A percentile compares a stretch with the other conserved stretches of the same genome.
These are phyloP conservation scores for Rhododendron vialii DNA, from an alignment of 148 eudicot species.

Conservation along the genomic window DNA sequence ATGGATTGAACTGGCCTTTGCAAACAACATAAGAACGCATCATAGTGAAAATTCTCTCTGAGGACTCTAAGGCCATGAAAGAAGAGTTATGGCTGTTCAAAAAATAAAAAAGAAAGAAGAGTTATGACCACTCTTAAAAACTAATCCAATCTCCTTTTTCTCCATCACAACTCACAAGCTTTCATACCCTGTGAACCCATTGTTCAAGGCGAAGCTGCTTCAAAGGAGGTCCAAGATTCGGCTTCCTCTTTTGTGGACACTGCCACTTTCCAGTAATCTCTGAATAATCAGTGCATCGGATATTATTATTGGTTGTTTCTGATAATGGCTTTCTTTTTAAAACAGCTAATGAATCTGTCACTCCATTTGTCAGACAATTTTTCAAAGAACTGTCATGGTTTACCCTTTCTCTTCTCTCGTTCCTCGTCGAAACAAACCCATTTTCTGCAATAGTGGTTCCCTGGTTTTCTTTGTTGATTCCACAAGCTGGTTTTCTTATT, in stretches of 20 bases:
- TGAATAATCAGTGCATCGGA: slow-evolving; percentile 10
- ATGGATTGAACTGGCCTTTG: not conserved
- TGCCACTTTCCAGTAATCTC: slow-evolving; percentile 77
- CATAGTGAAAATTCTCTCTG: not conserved
- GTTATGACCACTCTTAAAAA: not conserved
- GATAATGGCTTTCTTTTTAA: slow-evolving; percentile 38
- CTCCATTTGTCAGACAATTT: slow-evolving; percentile 4
- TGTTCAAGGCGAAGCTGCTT: slow-evolving; percentile 88
- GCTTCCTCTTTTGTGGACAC: slow-evolving; percentile 71
- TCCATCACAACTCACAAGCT: not conserved
- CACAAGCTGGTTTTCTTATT: slow-evolving; percentile 5
- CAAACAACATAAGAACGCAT: not conserved
- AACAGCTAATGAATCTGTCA: slow-evolving; percentile 8
- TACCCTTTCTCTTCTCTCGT: slow-evolving; percentile 16
- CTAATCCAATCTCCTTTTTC: not conserved
- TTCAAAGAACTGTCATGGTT: slow-evolving; percentile 20
- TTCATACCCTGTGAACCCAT: slow-evolving; percentile 57
- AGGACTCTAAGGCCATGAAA: not conserved
- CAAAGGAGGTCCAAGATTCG: slow-evolving; percentile 64
- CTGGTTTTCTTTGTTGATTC: slow-evolving; percentile 28
- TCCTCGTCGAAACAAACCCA: slow-evolving; percentile 35
- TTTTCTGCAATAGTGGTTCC: slow-evolving; percentile 13
- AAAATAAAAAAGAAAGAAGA: not conserved
- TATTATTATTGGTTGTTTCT: slow-evolving; percentile 42
- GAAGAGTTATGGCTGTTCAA: too few relatives aligned